Evolutionary conservation across 73 alveolate genomes (phyloP).

Genomic region (Paraurostyla sp.): DNA sequence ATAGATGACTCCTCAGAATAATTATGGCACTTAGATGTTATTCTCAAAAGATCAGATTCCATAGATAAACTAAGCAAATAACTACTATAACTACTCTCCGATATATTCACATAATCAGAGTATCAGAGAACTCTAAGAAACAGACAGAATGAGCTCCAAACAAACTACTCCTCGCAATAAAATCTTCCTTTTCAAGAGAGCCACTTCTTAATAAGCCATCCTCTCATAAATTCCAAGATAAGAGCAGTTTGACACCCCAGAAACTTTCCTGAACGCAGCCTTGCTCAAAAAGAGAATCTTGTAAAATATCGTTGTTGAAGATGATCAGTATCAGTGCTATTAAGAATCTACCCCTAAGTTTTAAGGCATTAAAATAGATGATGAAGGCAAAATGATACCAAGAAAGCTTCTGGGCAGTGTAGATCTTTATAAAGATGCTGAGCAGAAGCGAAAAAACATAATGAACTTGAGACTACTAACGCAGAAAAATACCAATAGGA

Average conservation of each 20-base stretch:
- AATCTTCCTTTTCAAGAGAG: slow-evolving; percentile 5
- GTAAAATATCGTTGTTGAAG: background rate
- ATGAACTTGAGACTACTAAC: background rate
- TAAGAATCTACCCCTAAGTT: slow-evolving; percentile 1
- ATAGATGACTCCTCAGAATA: background rate
- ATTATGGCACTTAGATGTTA: background rate
- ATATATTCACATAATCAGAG: background rate
- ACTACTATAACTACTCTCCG: slow-evolving; percentile 1
- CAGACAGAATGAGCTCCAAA: background rate
- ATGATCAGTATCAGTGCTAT: background rate
- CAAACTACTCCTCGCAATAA: background rate
- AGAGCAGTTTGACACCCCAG: slow-evolving; percentile 30
- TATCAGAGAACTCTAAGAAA: background rate
- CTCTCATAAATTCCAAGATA: background rate
- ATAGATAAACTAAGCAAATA: background rate
- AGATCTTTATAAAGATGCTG: slow-evolving; percentile 9
- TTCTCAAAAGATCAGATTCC: background rate
- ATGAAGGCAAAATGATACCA: background rate
- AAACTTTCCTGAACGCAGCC: background rate
- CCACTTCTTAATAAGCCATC: background rate
- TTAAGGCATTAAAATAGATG: slow-evolving; percentile 27
- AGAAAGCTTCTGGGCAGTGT: slow-evolving; percentile 11
- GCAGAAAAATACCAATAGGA: background rate
- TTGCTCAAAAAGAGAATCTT: background rate
- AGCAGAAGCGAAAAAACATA: background rate